Conservation (phyloP, 2,329 filamentous ascomycete species). For the Alternaria longipes region DNA sequence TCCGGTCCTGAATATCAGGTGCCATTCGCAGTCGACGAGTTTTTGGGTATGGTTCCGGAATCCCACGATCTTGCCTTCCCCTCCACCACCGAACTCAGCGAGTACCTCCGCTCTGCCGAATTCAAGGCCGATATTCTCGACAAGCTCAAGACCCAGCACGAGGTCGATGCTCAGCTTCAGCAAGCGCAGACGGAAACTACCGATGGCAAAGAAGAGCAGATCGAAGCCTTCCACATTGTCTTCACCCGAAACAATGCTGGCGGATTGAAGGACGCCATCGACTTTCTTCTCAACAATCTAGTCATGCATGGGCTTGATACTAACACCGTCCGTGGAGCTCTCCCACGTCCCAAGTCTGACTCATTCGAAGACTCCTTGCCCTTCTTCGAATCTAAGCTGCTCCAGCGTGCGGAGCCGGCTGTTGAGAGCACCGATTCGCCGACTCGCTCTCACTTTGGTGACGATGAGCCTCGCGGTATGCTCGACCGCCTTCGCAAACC, state of each 20-base stretch:
- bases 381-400: conserved; percentile 95
- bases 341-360: conserved; percentile 97
- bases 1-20: conserved; percentile 98
- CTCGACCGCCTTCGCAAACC: conserved; percentile 95
- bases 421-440: conserved; percentile 83
- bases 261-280: conserved; percentile 92
- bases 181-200: conserved; percentile 54
- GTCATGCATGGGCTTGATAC: conserved; percentile 90
- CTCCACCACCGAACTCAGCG: conserved; percentile 76
- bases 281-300: conserved; percentile 87
- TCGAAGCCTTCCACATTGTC: conserved; percentile 59
- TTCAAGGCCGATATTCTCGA: conserved; percentile 82
- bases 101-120: conserved; percentile 81
- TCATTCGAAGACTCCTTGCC: conserved; percentile 97
- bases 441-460: conserved; percentile 83
- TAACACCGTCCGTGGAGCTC: conserved; percentile 84
- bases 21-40: conserved; percentile 93
- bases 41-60: conserved; percentile 97
- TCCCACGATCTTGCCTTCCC: conserved; percentile 90
- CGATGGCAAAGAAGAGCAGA: conserved; percentile 54
- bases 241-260: conserved; percentile 98
- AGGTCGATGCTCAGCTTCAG: conserved; percentile 83
- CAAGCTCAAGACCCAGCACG: conserved; percentile 90
- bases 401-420: conserved; percentile 87
- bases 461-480: conserved; percentile 80